Evolutionary conservation across 2,329 filamentous ascomycete species (phyloP).

Genomic region (Penicillium olsonii): DNA sequence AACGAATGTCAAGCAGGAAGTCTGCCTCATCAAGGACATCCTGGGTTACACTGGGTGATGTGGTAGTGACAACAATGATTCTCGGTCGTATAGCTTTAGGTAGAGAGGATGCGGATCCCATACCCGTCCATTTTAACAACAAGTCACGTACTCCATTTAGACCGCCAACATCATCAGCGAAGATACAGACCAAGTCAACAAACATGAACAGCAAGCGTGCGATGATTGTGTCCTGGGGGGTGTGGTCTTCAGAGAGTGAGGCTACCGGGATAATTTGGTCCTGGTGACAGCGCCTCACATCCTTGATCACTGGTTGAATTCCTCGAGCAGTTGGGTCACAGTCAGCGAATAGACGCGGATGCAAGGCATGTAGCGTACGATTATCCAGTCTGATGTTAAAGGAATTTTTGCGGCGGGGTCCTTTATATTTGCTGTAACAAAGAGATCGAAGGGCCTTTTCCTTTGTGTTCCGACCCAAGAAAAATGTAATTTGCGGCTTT

Average conservation of each 20-base stretch:
- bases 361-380: constrained; percentile 3
- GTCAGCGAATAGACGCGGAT: constrained; percentile 10
- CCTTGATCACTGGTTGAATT: neutral
- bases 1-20: constrained; percentile 5
- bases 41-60: constrained; percentile 2
- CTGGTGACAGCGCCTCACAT: neutral
- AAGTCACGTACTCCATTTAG: constrained; percentile 1
- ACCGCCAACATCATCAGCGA: constrained; percentile 8
- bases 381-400: constrained; percentile 12
- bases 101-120: constrained; percentile 8
- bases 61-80: constrained; percentile 7
- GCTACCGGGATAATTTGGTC: neutral
- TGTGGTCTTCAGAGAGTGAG: neutral
- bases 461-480: constrained; percentile 5
- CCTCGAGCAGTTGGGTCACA: neutral
- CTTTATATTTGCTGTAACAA: constrained; percentile 9
- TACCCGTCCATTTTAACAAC: neutral
- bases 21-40: constrained; percentile 6
- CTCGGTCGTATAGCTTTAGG: constrained; percentile 1
- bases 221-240: constrained; percentile 4
- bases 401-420: neutral
- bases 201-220: constrained; percentile 9
- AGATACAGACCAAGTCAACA: constrained; percentile 12
- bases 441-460: constrained; percentile 6
- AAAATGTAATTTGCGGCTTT: constrained; percentile 9